Base-by-base conservation (phyloP, 257 asterid genomes). In the Fraxinus pennsylvanica region DNA sequence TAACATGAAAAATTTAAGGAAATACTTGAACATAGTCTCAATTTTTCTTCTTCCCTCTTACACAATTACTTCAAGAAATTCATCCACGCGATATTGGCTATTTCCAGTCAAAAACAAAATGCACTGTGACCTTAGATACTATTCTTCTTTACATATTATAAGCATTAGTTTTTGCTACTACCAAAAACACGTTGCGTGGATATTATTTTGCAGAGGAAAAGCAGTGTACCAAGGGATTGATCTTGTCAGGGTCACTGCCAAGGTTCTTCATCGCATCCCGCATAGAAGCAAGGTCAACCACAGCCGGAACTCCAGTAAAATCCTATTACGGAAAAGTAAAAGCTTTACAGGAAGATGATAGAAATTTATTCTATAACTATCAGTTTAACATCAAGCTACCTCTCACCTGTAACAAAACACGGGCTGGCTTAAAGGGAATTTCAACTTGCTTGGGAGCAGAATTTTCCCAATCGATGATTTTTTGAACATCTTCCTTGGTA, bases 291-390 rank as follows among this genome's bases (percentile, higher is more conserved):
- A 94, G 97, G 87, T 94, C 98, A 80, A 94, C 98, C 74, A 92
- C 92, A 80, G 97, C 94, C 39, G 97, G 98, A 82, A 94, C 98
- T 85, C 98, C 98, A 83, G 98, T 94, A 78, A 94, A 94, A 86
- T 94, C 98, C 98, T 94, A 85, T 38, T 59, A 69, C 8, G 41
- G 17, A 38, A 25, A 70, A 73, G 19, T 69, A 80, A 74, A 32
- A 10, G 38, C 9, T 71, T 12, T 30, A 76, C 69, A 71, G 27
- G 36, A 82, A 65, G 43, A 59, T 72, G 70, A 21, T 4, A 15
- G 65, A 21, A 52, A 36, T 41, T 43, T 86, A 72, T 47, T n/a
- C 22, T 61, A 21, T 47, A 72, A 9, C 25, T 22, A 35, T 66
- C 33, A 39, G 30, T 33, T 45, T 6, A 68, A 43, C n/a, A 66